Conservation (phyloP, 768 basidiomycete genomes). For the Calocybe indica region DNA sequence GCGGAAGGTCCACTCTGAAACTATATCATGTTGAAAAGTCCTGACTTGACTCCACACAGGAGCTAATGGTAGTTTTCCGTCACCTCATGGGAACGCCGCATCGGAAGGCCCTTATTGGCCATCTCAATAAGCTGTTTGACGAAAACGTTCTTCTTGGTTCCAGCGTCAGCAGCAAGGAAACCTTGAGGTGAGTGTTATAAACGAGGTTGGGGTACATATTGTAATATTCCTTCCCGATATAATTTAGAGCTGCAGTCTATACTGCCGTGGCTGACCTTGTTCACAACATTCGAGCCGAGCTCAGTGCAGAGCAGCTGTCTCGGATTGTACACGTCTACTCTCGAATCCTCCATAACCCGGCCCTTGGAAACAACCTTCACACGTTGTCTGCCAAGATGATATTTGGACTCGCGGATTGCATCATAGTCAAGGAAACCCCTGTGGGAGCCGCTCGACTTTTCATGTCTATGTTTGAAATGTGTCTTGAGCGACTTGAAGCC, state of each 20-base stretch:
- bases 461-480: slow-evolving; percentile 71
- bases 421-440: slow-evolving; percentile 68
- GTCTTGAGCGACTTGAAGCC: slow-evolving; percentile 79
- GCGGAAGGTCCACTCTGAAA: slow-evolving; percentile 53
- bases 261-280: slow-evolving; percentile 89
- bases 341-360: slow-evolving; percentile 83
- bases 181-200: slow-evolving; percentile 48
- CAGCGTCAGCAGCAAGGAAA: slow-evolving; percentile 80
- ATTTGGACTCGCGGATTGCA: slow-evolving; percentile 80
- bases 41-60: slow-evolving; percentile 39
- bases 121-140: slow-evolving; percentile 86
- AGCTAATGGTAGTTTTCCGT: slow-evolving; percentile 87
- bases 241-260: slow-evolving; percentile 66
- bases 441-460: slow-evolving; percentile 68
- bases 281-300: slow-evolving; percentile 83
- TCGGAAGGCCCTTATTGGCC: slow-evolving; percentile 69
- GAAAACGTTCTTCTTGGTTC: slow-evolving; percentile 86
- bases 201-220: background rate
- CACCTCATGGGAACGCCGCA: slow-evolving; percentile 81
- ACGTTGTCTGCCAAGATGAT: slow-evolving; percentile 91
- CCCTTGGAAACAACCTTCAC: slow-evolving; percentile 74
- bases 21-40: background rate
- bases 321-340: slow-evolving; percentile 82
- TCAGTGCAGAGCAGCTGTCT: slow-evolving; percentile 69
- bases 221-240: slow-evolving; percentile 6